phyloP scores from a whole-genome alignment of 192 early-diverging fungal species.

The Coemansia sp. region DNA sequence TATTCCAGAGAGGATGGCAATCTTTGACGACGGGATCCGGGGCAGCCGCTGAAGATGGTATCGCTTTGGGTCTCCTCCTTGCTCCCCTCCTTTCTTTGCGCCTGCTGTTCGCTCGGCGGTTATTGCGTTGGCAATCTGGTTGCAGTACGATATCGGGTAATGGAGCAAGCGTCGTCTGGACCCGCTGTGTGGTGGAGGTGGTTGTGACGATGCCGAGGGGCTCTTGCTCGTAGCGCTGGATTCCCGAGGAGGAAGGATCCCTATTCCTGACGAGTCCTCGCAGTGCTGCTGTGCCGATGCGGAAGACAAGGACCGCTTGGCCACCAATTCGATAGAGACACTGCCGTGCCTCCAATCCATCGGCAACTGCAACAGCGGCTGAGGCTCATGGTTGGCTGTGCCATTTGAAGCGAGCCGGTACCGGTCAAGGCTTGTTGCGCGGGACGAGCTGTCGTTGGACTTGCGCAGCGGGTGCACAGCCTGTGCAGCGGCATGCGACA shows the following conservation, averaged over 20 bases:
- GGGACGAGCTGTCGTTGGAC: conserved; percentile 10
- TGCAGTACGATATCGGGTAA: conserved; percentile 3
- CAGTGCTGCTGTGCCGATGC: neutral
- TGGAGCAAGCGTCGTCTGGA: neutral
- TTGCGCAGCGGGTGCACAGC: conserved; percentile 1
- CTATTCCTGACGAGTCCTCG: neutral
- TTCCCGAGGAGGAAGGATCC: neutral
- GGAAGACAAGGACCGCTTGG: neutral
- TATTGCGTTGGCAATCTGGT: conserved; percentile 7
- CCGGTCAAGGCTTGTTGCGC: conserved; percentile 22
- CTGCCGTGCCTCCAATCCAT: neutral
- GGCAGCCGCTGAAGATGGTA: neutral
- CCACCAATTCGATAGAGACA: neutral
- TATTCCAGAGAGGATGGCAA: conserved; percentile 38
- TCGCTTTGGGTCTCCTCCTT: neutral
- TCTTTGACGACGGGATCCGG: conserved; percentile 45
- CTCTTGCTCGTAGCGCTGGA: neutral
- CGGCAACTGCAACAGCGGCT: neutral
- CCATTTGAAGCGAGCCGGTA: neutral
- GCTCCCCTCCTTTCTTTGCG: conserved; percentile 5
- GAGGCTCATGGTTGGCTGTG: no score
- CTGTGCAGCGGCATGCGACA: conserved; percentile 6
- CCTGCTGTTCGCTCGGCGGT: neutral
- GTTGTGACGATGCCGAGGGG: neutral
- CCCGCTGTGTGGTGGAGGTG: neutral